phyloP scores from a whole-genome alignment of 139 green algal species.

The Chlorella sp. region DNA sequence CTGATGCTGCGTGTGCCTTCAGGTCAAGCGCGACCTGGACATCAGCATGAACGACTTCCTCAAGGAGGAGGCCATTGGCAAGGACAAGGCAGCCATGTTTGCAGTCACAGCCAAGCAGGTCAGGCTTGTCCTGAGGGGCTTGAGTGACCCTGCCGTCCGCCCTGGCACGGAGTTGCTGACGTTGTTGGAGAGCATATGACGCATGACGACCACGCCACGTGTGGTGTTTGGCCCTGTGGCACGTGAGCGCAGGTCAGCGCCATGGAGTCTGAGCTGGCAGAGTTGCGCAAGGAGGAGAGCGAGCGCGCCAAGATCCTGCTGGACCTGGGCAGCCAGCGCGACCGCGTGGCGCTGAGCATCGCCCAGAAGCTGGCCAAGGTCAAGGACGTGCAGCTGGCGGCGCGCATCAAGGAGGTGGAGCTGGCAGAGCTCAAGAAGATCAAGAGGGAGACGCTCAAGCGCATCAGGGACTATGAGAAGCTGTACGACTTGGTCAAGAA shows the following conservation, averaged over 20 bases:
- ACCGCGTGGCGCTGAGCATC: slow-evolving; percentile 39
- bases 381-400: slow-evolving; percentile 27
- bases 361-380: slow-evolving; percentile 39
- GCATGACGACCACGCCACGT: too few relatives aligned
- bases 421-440: slow-evolving; percentile 63
- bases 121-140: too few relatives aligned
- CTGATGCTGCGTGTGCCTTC: not conserved
- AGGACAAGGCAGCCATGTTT: slow-evolving; percentile 54
- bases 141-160: too few relatives aligned
- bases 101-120: slow-evolving; percentile 41
- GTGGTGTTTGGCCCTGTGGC: too few relatives aligned
- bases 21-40: slow-evolving; percentile 53
- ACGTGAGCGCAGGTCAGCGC: slow-evolving; percentile 28
- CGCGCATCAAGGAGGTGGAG: slow-evolving; percentile 43
- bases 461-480: slow-evolving; percentile 63
- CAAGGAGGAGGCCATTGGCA: slow-evolving; percentile 52
- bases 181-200: too few relatives aligned
- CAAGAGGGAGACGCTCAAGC: slow-evolving; percentile 26
- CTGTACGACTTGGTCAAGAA: slow-evolving; percentile 80
- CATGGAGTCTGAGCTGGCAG: slow-evolving; percentile 46
- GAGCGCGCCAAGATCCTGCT: slow-evolving; percentile 30
- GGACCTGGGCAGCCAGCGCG: slow-evolving; percentile 33
- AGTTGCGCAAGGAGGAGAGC: slow-evolving; percentile 41
- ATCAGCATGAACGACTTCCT: slow-evolving; percentile 57
- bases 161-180: too few relatives aligned